Evolutionary conservation across 2,329 filamentous ascomycete species (phyloP), one percentile per base, ranked within the genome.

Genomic region (Colletotrichum sp.): DNA sequence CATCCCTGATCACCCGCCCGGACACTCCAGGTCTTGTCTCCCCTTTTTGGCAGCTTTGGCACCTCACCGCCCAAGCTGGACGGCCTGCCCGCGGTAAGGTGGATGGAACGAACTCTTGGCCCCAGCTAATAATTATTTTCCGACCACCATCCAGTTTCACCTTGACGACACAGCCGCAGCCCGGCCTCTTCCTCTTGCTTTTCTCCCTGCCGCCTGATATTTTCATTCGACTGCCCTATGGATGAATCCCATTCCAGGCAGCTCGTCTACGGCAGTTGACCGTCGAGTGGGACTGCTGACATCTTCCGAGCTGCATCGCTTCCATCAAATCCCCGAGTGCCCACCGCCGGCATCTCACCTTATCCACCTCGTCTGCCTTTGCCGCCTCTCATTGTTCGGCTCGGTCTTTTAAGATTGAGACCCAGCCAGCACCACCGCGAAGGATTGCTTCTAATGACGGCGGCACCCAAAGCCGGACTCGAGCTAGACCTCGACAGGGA

Each of bases 121-220:
- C 69, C 63, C 55, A 73, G 73, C 70, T 52, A 52, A 52, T 52
- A 75, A 48, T 64, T 59, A 68, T 63, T 73, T 59, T 44, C 70
- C 73, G 70, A 68, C 57, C 55, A 39, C 24, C n/a, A 22, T 48
- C 24, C 22, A 55, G 72, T 64, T 75, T 75, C 73, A 75, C 22
- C 34, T 63, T 16, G 24, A 36, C n/a, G 64, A 72, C 68, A 72
- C 62, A 71, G 60, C 67, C 71, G 68, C 60, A 34, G 5, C 57
- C 60, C 44, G 65, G 55, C 63, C 52, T 52, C 71, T 62, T 68
- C 36, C 55, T n/a, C 57, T 36, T 24, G 1, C 48, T 9, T 10
- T 65, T 52, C n/a, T 18, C n/a, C 44, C 44, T 52, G 44, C 44
- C 44, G 44, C 44, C 44, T 52, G 44, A 52, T 52, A 52, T 73